A percentile compares a stretch with the other conserved stretches of the same genome.
These are phyloP conservation scores for Plasmodium vinckei DNA, from an alignment of 169 alveolate species.

Conservation along the genomic window DNA sequence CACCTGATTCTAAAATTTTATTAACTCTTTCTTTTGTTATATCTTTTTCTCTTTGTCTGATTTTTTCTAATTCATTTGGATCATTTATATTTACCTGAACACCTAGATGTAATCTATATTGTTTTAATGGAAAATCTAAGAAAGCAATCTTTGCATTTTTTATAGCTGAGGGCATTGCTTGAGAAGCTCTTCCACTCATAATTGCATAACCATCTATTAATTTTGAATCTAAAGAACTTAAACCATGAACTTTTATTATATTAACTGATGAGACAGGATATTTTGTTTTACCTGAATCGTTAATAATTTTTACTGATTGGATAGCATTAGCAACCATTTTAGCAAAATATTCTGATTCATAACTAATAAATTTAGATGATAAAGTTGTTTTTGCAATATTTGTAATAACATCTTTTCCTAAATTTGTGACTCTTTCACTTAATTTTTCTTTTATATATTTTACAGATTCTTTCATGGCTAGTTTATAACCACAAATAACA, in stretches of 20 bases:
- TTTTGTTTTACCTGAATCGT: constrained; percentile 90
- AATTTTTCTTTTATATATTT: constrained; percentile 94
- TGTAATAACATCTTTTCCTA: constrained; percentile 91
- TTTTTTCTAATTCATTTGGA: constrained; percentile 96
- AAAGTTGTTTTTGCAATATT: constrained; percentile 97
- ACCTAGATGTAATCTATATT: constrained; percentile 96
- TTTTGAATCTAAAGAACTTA: constrained; percentile 93
- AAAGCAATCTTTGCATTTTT: constrained; percentile 97
- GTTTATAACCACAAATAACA: constrained; percentile 95
- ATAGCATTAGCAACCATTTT: constrained; percentile 96
- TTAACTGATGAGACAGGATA: constrained; percentile 97
- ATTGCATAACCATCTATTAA: constrained; percentile 95
- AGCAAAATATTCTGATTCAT: constrained; percentile 94
- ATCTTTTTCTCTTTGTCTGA: constrained; percentile 94
- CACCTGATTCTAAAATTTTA: constrained; percentile 97
- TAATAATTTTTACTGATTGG: constrained; percentile 90
- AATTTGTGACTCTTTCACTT: constrained; percentile 86
- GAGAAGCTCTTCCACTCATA: constrained; percentile 95
- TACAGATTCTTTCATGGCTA: constrained; percentile 96
- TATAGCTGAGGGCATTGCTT: constrained; percentile 96
- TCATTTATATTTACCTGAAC: constrained; percentile 95
- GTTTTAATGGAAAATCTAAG: constrained; percentile 97
- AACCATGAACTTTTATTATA: constrained; percentile 97
- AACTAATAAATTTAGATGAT: constrained; percentile 95
- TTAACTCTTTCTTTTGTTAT: constrained; percentile 96